Percentiles rank a stretch among this genome's conserved stretches.
Conservation (phyloP, 75 land plant species). For the Larix kaempferi region DNA sequence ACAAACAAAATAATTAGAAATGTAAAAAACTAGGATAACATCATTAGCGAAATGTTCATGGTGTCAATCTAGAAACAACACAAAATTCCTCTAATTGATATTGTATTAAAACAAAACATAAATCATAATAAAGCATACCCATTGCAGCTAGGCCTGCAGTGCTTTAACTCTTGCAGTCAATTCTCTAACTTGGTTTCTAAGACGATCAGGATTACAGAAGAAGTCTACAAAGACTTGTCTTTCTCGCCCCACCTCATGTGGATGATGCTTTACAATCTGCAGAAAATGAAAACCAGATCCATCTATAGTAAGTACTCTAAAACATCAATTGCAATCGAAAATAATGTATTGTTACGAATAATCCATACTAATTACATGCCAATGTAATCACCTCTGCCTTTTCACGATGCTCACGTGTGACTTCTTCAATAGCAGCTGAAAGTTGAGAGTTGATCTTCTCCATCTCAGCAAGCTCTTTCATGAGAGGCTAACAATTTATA, state of each 20-base stretch:
- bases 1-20: background rate
- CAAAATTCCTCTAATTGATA: background rate
- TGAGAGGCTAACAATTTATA: slow-evolving; percentile 54
- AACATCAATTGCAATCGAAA: background rate
- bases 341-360: background rate
- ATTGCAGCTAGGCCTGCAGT: slow-evolving; percentile 45
- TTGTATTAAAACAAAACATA: background rate
- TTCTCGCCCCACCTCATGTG: slow-evolving; percentile 90
- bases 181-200: slow-evolving; percentile 88
- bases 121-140: background rate
- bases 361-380: background rate
- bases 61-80: background rate
- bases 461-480: slow-evolving; percentile 97
- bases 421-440: slow-evolving; percentile 91
- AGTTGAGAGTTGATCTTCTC: slow-evolving; percentile 93
- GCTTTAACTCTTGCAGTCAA: slow-evolving; percentile 79
- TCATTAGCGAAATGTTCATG: background rate
- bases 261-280: slow-evolving; percentile 95
- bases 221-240: slow-evolving; percentile 97
- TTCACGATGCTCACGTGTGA: slow-evolving; percentile 87
- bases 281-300: background rate
- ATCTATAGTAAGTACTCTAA: background rate
- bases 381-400: slow-evolving; percentile 80
- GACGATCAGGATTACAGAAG: slow-evolving; percentile 93
- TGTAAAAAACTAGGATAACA: background rate